A percentile compares a stretch with the other conserved stretches of the same genome.
Conservation (phyloP, 1,139 yeast species). For the Taphrina confusa region DNA sequence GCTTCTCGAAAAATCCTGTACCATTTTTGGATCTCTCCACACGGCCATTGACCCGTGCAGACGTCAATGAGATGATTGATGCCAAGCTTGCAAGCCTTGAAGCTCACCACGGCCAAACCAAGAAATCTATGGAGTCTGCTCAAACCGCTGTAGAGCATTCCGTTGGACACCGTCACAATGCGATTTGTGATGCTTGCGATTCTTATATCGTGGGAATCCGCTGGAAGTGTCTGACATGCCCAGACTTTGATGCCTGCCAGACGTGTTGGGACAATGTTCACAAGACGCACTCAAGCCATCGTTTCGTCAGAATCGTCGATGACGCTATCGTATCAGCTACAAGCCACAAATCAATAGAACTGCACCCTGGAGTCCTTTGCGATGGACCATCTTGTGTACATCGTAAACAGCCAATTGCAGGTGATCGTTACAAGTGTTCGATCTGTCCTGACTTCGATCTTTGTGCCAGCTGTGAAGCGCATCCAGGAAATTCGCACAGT, state of each 20-base stretch:
- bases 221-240: slow-evolving; percentile 55
- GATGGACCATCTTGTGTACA: slow-evolving; percentile 50
- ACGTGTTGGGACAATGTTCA: slow-evolving; percentile 45
- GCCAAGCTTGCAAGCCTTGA: background rate
- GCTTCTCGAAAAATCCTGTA: background rate
- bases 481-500: slow-evolving; percentile 41
- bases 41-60: background rate
- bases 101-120: background rate
- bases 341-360: slow-evolving; percentile 23
- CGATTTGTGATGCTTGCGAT: slow-evolving; percentile 41
- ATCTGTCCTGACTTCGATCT: slow-evolving; percentile 57
- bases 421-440: slow-evolving; percentile 56
- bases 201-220: slow-evolving; percentile 49
- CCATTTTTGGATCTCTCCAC: background rate
- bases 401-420: slow-evolving; percentile 45
- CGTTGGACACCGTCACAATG: slow-evolving; percentile 32
- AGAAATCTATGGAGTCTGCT: background rate
- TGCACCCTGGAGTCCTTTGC: slow-evolving; percentile 46
- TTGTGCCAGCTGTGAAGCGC: slow-evolving; percentile 53
- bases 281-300: slow-evolving; percentile 33
- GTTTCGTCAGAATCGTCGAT: slow-evolving; percentile 34
- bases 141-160: background rate
- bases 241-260: slow-evolving; percentile 57
- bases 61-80: slow-evolving; percentile 6
- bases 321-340: slow-evolving; percentile 12